These are phyloP conservation scores for Amphicarpaea edgeworthii DNA, from an alignment of 306 rosid species.

Conservation along the genomic window DNA sequence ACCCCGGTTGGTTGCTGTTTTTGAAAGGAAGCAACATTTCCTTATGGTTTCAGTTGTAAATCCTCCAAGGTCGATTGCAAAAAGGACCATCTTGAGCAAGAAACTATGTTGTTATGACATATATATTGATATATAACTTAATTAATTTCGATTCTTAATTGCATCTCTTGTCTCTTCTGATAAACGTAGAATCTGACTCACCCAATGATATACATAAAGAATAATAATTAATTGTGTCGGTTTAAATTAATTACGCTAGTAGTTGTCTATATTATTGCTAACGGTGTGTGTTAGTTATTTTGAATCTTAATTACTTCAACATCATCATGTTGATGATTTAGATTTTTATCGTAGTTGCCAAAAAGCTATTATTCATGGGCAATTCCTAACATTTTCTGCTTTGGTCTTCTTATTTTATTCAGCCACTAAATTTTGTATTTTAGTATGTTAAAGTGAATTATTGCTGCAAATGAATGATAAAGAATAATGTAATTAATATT, in stretches of 20 bases:
- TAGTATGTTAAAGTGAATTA: conserved; percentile 58
- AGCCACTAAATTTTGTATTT: conserved; percentile 55
- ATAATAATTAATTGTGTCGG: neutral
- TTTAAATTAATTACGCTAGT: neutral
- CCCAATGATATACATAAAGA: neutral
- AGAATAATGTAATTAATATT: conserved; percentile 47
- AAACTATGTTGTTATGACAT: neutral
- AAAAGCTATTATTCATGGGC: conserved; percentile 28
- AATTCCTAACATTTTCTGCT: conserved; percentile 39
- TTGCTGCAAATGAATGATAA: too few relatives aligned
- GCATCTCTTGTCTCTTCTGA: conserved; percentile 35
- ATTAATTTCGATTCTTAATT: neutral
- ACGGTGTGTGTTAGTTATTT: conserved; percentile 26
- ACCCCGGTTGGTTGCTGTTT: too few relatives aligned
- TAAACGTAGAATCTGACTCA: conserved; percentile 31
- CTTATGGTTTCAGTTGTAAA: too few relatives aligned
- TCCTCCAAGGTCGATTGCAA: too few relatives aligned
- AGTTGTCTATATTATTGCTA: neutral
- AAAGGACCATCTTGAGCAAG: too few relatives aligned
- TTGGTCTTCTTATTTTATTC: conserved; percentile 41
- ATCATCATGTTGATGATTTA: neutral
- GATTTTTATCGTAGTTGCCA: conserved; percentile 20
- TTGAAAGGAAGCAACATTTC: too few relatives aligned
- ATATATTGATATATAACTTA: neutral
- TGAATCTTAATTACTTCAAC: conserved; percentile 33